Base-by-base conservation (phyloP, 140 eudicot genomes). In the Artemisia princeps region DNA sequence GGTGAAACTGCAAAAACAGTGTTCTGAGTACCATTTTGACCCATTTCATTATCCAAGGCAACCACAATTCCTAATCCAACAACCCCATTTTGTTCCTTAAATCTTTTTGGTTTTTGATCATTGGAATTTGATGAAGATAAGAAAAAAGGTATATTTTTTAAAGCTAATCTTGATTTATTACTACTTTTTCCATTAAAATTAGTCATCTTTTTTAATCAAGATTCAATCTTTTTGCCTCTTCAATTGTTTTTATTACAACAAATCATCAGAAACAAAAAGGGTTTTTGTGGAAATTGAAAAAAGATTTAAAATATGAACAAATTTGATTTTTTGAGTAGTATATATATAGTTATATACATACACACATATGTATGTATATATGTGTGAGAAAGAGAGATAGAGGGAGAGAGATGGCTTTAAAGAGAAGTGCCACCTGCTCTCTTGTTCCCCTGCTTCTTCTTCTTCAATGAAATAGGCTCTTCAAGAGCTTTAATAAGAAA, bases 11-110 rank as follows among this genome's bases (percentile, higher is more conserved):
- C 72, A 48, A 79, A 70, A 23, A 81, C 66, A 44, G 87, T 77
- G 61, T 76, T 73, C 69, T 72, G 82, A 24, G 81, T 59, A 59
- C 28, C 28, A 24, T 74, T 70, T 69, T 80, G 82, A 65, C 69
- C 75, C 46, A 70, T 59, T 59, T 80, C 80, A 6, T 67, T 68
- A 45, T 62, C 75, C 75, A 84, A 64, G 23, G 95, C 95, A 8
- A 83, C 95, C 60, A 87, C 84, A 61, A 84, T 84, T 76, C 88
- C 88, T 50, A 87, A 77, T 28, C 95, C 95, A 24, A 87, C 90
- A 50, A 79, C 90, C 26, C 88, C 91, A 56, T 79, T 78, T 64
- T 84, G 83, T 4, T 76, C 86, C 17, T 76, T 79, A 68, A 84
- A 84, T 45, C 68, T 77, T 65, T 76, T 81, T 3, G 69, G 69